Conservation (phyloP, 2,329 filamentous ascomycete species). For the Myriosclerotinia scirpicola region DNA sequence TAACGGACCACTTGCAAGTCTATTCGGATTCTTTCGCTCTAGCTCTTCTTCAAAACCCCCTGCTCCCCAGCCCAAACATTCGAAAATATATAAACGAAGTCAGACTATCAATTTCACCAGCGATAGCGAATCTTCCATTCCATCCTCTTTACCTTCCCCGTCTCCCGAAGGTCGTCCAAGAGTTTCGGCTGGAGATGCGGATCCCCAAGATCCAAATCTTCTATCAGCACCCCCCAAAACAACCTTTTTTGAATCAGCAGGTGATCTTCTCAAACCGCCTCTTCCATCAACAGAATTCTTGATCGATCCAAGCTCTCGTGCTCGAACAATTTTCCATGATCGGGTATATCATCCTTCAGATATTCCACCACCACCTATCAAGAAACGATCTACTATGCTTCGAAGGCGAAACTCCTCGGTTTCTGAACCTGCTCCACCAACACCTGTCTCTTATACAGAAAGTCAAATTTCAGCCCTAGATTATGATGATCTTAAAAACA, state of each 20-base stretch:
- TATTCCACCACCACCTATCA: conserved; percentile 77
- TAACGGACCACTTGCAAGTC: conserved; percentile 52
- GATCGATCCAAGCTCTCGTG: conserved; percentile 75
- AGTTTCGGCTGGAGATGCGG: conserved; percentile 35
- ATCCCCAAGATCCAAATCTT: conserved; percentile 48
- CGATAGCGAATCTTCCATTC: conserved; percentile 35
- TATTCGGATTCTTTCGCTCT: conserved; percentile 71
- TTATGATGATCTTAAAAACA: conserved; percentile 53
- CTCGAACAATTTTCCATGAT: conserved; percentile 94
- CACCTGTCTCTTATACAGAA: conserved; percentile 46
- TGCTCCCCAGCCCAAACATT: conserved; percentile 57
- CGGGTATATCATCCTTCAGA: conserved; percentile 91
- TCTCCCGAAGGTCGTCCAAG: conserved; percentile 39
- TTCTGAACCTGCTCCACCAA: conserved; percentile 19
- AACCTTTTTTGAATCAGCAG: conserved; percentile 91
- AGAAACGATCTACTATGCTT: conserved; percentile 47
- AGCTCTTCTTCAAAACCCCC: conserved; percentile 52
- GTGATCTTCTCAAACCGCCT: conserved; percentile 87
- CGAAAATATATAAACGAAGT: conserved; percentile 72
- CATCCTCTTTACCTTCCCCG: conserved; percentile 20
- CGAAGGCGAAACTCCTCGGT: conserved; percentile 30
- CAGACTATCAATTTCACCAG: conserved; percentile 64
- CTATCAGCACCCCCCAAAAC: conserved; percentile 79
- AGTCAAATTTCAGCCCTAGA: conserved; percentile 47
- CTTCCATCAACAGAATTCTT: conserved; percentile 80